Base-by-base conservation (phyloP, 1,284 basidiomycete species). In the Anthracocystis walkeri region DNA sequence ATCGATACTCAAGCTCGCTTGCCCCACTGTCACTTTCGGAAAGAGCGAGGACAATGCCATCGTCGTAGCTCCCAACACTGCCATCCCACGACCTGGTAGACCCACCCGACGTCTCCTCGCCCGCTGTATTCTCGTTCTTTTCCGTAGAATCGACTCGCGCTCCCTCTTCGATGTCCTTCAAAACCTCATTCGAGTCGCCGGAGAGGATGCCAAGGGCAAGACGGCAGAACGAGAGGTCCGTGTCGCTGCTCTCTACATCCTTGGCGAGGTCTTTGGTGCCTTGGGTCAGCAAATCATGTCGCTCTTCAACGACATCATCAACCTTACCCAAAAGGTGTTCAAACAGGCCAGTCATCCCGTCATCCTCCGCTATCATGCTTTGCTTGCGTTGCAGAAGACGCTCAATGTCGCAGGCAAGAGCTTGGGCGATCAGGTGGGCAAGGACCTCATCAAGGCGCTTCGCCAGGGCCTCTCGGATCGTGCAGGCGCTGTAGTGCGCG, bases 271-370 rank as follows among this genome's bases (percentile, higher is more conserved):
- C 14, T 96, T 97, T 91, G 89, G 88, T 46, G 88, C 88, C 10
- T 92, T 92, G 78, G 95, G 96, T 4, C 88, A 71, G 25, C 77
- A 97, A 92, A 91, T 95, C 84, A 97, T 97, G 95, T 96, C 94
- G 14, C 91, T 94, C 78, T 92, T 95, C 90, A 89, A 91, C 48
- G 95, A 97, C 82, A 92, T 95, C 40, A 27, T 66, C 49, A 45
- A 64, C 35, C 49, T 80, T 52, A 60, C 75, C 23, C 74, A 78
- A 50, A 61, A 64, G 23, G 56, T 79, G 8, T 61, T 77, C 61
- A 77, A 71, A 49, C 54, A 72, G 41, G 44, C 75, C 25, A 61
- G 64, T 5, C 58, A 76, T 35, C 75, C 79, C 14, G 90, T 94
- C 67, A 89, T 95, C 27, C 88, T 97, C 23, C 90, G 95, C 20